Percentiles rank a stretch among this genome's conserved stretches.
phyloP scores from a whole-genome alignment of 1,284 basidiomycete species.

The Marasmius sp. region DNA sequence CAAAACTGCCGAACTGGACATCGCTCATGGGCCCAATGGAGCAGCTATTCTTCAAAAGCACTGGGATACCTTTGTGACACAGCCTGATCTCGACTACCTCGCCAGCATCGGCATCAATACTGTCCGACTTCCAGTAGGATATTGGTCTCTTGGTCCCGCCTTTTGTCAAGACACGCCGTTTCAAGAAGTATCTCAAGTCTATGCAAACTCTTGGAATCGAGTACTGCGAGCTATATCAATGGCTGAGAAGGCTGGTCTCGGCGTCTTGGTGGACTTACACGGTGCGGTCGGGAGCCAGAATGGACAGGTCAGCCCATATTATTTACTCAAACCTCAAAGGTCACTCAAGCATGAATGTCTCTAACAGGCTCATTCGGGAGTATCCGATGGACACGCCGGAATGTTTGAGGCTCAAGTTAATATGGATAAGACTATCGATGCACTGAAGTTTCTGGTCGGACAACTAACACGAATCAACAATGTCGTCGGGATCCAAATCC shows the following conservation, averaged over 20 bases:
- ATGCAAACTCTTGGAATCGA: conserved; percentile 61
- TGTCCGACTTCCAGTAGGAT: conserved; percentile 59
- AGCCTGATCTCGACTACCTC: conserved; percentile 63
- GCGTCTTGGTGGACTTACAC: conserved; percentile 77
- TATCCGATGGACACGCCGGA: conserved; percentile 59
- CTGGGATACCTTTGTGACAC: conserved; percentile 79
- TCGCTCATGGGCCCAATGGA: conserved; percentile 53
- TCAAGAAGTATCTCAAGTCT: conserved; percentile 56
- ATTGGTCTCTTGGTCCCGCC: conserved; percentile 15
- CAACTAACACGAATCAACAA: conserved; percentile 66
- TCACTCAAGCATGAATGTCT: neutral
- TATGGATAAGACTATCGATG: conserved; percentile 57
- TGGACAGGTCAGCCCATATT: conserved; percentile 39
- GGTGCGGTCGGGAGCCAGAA: conserved; percentile 73
- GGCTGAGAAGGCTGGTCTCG: conserved; percentile 64
- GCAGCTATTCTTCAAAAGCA: conserved; percentile 65
- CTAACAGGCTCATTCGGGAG: conserved; percentile 60
- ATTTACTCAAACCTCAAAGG: neutral
- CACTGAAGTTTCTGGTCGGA: conserved; percentile 56
- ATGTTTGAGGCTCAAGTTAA: conserved; percentile 55
- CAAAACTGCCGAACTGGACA: conserved; percentile 56
- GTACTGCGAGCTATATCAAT: conserved; percentile 66
- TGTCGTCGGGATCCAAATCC: conserved; percentile 72
- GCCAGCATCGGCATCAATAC: conserved; percentile 71
- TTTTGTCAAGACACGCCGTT: conserved; percentile 58